Evolutionary conservation across 352 stramenopile species (phyloP).

Genomic region (Pythium phragmiticola): DNA sequence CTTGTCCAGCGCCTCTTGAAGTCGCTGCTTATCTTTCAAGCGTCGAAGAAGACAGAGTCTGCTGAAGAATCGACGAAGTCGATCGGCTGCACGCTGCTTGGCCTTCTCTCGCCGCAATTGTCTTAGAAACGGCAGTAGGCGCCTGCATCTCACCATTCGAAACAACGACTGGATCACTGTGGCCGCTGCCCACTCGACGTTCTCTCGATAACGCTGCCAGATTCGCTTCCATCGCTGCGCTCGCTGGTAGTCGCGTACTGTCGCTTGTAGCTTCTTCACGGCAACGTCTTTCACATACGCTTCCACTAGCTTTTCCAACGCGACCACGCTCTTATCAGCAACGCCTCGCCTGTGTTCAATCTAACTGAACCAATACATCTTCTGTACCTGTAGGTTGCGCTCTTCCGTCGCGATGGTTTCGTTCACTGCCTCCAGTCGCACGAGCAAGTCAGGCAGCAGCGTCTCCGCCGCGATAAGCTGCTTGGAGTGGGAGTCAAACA

Average conservation of each 20-base stretch:
- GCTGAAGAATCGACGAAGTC: slow-evolving; percentile 35
- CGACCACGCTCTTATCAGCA: neutral
- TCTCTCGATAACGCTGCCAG: slow-evolving; percentile 37
- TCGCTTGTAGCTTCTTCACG: slow-evolving; percentile 40
- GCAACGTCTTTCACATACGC: slow-evolving; percentile 47
- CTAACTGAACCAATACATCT: no score
- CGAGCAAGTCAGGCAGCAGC: slow-evolving; percentile 44
- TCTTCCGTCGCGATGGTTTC: slow-evolving; percentile 43
- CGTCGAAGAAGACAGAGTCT: slow-evolving; percentile 15
- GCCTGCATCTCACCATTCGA: slow-evolving; percentile 37
- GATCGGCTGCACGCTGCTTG: slow-evolving; percentile 27
- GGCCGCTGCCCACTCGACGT: slow-evolving; percentile 38
- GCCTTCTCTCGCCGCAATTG: slow-evolving; percentile 20
- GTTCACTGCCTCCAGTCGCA: slow-evolving; percentile 39
- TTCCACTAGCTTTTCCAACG: slow-evolving; percentile 36
- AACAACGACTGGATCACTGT: slow-evolving; percentile 46
- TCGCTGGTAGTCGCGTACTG: slow-evolving; percentile 35
- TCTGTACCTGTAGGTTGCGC: slow-evolving; percentile 42
- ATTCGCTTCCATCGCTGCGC: slow-evolving; percentile 40
- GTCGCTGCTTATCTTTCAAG: neutral
- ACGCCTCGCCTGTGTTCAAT: neutral
- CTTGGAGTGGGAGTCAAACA: slow-evolving; percentile 66
- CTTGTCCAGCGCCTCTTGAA: slow-evolving; percentile 2
- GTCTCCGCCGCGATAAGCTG: slow-evolving; percentile 54
- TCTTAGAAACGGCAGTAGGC: slow-evolving; percentile 27